These are phyloP conservation scores for Cenococcum geophilum DNA, from an alignment of 495 filamentous ascomycete genomes.

Conservation along the genomic window DNA sequence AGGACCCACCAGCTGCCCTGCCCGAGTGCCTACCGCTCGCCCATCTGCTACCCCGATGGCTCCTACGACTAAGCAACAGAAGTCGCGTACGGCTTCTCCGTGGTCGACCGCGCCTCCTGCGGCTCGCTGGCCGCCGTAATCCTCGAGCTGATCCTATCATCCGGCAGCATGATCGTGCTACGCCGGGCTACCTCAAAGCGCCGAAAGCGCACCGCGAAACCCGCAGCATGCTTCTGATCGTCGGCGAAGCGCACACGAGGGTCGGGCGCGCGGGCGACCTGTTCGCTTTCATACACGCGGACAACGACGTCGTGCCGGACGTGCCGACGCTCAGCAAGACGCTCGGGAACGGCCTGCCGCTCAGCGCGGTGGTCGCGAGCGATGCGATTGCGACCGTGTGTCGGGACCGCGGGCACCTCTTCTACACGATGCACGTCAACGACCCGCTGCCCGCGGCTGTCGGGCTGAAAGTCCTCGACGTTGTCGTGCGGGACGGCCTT, in stretches of 20 bases:
- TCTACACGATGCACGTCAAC: constrained; percentile 48
- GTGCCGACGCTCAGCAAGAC: constrained; percentile 52
- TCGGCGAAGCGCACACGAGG: constrained; percentile 53
- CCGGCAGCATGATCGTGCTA: constrained; percentile 46
- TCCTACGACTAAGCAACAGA: constrained; percentile 54
- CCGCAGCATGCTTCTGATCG: constrained; percentile 49
- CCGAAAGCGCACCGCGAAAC: constrained; percentile 45
- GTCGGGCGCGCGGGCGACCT: constrained; percentile 48
- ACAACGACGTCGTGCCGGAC: constrained; percentile 45
- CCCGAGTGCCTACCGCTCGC: constrained; percentile 50
- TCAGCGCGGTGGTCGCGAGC: constrained; percentile 47
- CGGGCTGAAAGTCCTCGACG: constrained; percentile 51
- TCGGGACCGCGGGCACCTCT: constrained; percentile 36
- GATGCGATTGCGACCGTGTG: constrained; percentile 44
- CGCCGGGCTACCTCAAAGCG: constrained; percentile 44
- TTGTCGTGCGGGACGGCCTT: constrained; percentile 48
- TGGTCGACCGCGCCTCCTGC: constrained; percentile 48
- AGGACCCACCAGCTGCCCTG: constrained; percentile 46
- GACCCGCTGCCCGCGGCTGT: constrained; percentile 52
- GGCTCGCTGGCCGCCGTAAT: constrained; percentile 53
- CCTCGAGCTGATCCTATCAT: constrained; percentile 49
- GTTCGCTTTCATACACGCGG: constrained; percentile 47
- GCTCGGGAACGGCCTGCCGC: constrained; percentile 49
- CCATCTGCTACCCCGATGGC: constrained; percentile 46
- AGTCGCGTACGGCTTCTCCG: constrained; percentile 48